A percentile compares a stretch with the other conserved stretches of the same genome.
Conservation (phyloP, 768 basidiomycete species). For the Lactifluus echinatus region DNA sequence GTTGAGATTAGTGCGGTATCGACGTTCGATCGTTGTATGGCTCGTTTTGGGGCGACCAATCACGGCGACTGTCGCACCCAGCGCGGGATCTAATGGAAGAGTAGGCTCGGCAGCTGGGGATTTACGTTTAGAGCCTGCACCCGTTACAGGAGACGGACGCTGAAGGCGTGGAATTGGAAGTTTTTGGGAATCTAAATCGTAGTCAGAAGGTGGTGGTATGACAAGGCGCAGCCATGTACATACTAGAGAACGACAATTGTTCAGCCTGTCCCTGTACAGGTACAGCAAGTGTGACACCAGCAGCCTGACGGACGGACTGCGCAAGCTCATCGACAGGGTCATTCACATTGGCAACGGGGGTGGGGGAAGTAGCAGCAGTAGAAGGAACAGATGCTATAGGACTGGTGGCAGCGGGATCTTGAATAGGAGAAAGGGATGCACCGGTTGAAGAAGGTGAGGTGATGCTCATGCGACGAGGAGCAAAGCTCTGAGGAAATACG, state of each 20-base stretch:
- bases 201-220: background rate
- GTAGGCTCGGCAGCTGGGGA: slow-evolving; percentile 20
- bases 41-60: slow-evolving; percentile 65
- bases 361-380: slow-evolving; percentile 13
- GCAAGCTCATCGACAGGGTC: slow-evolving; percentile 32
- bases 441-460: slow-evolving; percentile 51
- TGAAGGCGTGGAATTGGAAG: slow-evolving; percentile 46
- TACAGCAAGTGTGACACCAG: slow-evolving; percentile 32
- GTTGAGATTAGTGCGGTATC: slow-evolving; percentile 84
- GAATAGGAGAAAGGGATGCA: slow-evolving; percentile 42
- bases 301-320: slow-evolving; percentile 30
- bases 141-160: slow-evolving; percentile 34
- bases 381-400: slow-evolving; percentile 4
- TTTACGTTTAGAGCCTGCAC: slow-evolving; percentile 14
- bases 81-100: slow-evolving; percentile 15
- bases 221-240: background rate
- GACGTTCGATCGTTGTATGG: slow-evolving; percentile 82
- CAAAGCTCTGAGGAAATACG: slow-evolving; percentile 16
- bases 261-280: slow-evolving; percentile 31
- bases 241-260: slow-evolving; percentile 25
- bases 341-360: slow-evolving; percentile 18
- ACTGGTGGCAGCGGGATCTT: slow-evolving; percentile 33
- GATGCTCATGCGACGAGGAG: slow-evolving; percentile 40
- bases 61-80: slow-evolving; percentile 21
- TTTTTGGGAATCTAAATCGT: slow-evolving; percentile 27